Base-by-base conservation (phyloP, 2,329 filamentous ascomycete species). In the Colletotrichum liriopes region DNA sequence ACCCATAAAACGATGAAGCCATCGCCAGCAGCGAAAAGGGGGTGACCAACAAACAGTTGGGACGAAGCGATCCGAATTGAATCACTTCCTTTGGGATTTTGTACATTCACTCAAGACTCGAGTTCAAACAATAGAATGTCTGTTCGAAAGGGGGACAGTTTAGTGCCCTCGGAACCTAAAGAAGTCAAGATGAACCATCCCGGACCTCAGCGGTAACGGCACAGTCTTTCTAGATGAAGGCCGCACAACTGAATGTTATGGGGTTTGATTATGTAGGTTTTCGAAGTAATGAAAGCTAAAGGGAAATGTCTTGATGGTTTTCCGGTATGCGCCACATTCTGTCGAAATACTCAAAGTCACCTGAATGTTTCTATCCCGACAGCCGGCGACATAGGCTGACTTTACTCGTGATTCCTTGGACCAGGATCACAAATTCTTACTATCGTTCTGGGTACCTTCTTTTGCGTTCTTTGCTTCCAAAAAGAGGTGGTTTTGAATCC, bases 261-360 rank as follows among this genome's bases (percentile, higher is more conserved):
- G 5, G 35, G 8, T 16, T 29, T 29, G 16, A 12, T 16, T 26
- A 18, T 26, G 8, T 1, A 3, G 29, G 6, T 18, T 18, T 3
- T 8, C 14, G 26, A 18, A 52, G 29, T 3, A 52, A 1, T 14
- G 29, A 32, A 7, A 29, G 2, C 7, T 9, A 6, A 26, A 32
- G 7, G 2, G 32, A 1, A 32, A 6, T 5, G 1, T 6, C 26
- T 29, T 52, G 14, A 18, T 20, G 5, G 8, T 1, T 2, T 1
- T 11, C 1, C 2, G 3, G 29, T 11, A 9, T 52, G 8, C 16
- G 7, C 14, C 2, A 52, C 7, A 16, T 14, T 11, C 8, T 3
- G 18, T 52, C 49, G 26, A 18, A 52, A 20, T 32, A 32, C 14
- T 12, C 7, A 1, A 1, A 20, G 5, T 18, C 6, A 52, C 26